Percentiles rank a stretch among this genome's conserved stretches.
Evolutionary conservation across 2,329 filamentous ascomycete genomes (phyloP).

Genomic region (Talaromyces rugulosus): DNA sequence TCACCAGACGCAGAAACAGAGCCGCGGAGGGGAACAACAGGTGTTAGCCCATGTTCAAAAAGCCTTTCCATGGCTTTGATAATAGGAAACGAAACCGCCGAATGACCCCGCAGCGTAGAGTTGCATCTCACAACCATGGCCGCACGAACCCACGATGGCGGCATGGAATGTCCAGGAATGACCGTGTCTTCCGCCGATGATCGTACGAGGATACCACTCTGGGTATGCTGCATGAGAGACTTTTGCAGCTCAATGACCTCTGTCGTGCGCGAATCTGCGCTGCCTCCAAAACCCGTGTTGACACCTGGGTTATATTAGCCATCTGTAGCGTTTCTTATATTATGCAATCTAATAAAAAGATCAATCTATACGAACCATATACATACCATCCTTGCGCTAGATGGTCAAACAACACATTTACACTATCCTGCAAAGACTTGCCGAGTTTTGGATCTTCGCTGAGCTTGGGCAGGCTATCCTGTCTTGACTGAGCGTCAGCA

Average conservation of each 20-base stretch:
- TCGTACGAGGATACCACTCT: not conserved
- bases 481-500: not conserved
- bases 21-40: conserved; percentile 31
- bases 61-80: conserved; percentile 17
- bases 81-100: conserved; percentile 38
- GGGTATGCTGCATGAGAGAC: conserved; percentile 49
- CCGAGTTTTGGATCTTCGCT: conserved; percentile 1
- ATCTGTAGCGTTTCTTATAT: not conserved
- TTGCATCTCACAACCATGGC: conserved; percentile 55
- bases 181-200: not conserved
- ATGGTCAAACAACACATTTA: conserved; percentile 4
- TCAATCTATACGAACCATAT: not conserved
- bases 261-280: conserved; percentile 57
- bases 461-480: not conserved
- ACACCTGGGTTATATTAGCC: conserved; percentile 39
- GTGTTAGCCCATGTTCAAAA: conserved; percentile 21
- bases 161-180: conserved; percentile 38
- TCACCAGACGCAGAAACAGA: conserved; percentile 37
- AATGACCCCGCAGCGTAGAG: conserved; percentile 52
- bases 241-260: conserved; percentile 50
- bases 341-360: too few species aligned
- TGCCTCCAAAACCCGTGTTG: conserved; percentile 65
- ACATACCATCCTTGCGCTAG: not conserved
- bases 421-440: conserved; percentile 3
- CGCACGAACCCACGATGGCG: conserved; percentile 49